These are phyloP conservation scores for Agrocybe praecox DNA, from an alignment of 768 basidiomycete genomes.

Conservation along the genomic window DNA sequence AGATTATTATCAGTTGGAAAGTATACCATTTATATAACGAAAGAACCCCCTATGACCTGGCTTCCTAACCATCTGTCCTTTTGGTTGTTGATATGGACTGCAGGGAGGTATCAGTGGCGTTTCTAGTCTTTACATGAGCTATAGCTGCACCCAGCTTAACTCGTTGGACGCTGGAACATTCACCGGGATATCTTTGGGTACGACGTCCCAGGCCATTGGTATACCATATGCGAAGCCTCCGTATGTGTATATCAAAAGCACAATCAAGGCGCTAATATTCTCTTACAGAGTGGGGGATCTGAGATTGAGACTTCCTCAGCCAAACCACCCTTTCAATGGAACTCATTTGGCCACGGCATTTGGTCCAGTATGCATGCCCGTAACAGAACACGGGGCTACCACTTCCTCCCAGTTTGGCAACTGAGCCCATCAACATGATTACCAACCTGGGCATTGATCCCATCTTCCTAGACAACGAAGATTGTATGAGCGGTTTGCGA, in stretches of 20 bases:
- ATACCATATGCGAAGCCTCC: slow-evolving; percentile 60
- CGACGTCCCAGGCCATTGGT: slow-evolving; percentile 44
- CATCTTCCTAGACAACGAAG: slow-evolving; percentile 40
- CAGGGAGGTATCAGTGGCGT: too few relatives aligned
- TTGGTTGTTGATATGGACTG: too few relatives aligned
- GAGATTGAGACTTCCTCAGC: slow-evolving; percentile 43
- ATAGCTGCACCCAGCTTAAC: slow-evolving; percentile 8
- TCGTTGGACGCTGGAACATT: slow-evolving; percentile 47
- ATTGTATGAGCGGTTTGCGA: slow-evolving; percentile 36
- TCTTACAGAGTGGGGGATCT: slow-evolving; percentile 34
- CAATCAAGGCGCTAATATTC: too few relatives aligned
- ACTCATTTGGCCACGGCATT: slow-evolving; percentile 37
- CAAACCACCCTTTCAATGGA: slow-evolving; percentile 38
- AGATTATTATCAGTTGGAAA: not conserved
- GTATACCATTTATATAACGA: too few relatives aligned
- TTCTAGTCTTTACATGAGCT: not conserved
- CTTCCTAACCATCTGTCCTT: too few relatives aligned
- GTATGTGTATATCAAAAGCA: slow-evolving; percentile 32
- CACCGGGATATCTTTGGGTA: slow-evolving; percentile 39
- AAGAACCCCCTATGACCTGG: too few relatives aligned
- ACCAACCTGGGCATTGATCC: slow-evolving; percentile 29
- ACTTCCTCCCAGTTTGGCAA: slow-evolving; percentile 32
- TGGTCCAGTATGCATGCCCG: slow-evolving; percentile 49
- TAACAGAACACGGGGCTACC: slow-evolving; percentile 44
- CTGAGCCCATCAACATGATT: slow-evolving; percentile 36